Percentiles rank a stretch among this genome's conserved stretches.
These are phyloP conservation scores for Marsdenia floribunda DNA, from an alignment of 257 asterid species.

Conservation along the genomic window DNA sequence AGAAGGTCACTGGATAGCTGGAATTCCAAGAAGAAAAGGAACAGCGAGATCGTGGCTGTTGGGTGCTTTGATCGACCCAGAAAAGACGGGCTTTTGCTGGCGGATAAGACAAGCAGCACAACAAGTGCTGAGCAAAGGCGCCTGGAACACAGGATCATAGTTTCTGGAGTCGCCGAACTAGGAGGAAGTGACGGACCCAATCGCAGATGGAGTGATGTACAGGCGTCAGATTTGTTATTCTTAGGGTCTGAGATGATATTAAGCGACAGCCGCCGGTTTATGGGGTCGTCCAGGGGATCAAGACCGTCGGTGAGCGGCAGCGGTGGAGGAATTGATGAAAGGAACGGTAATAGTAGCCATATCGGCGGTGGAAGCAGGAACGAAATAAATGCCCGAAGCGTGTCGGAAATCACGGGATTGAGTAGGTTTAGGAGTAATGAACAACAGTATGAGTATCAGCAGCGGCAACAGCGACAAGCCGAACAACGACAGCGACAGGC, in stretches of 20 bases:
- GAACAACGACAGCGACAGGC: conserved; percentile 21
- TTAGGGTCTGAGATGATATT: conserved; percentile 37
- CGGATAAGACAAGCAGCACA: background rate
- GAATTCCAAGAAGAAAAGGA: conserved; percentile 20
- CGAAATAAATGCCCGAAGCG: conserved; percentile 61
- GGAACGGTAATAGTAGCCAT: background rate
- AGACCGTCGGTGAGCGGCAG: conserved; percentile 14
- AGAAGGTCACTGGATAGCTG: conserved; percentile 69
- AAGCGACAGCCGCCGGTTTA: conserved; percentile 26
- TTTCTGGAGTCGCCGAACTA: conserved; percentile 29
- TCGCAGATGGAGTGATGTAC: conserved; percentile 74
- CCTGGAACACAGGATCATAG: conserved; percentile 69
- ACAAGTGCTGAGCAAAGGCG: conserved; percentile 36
- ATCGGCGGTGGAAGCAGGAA: conserved; percentile 27
- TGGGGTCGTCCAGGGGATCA: conserved; percentile 14
- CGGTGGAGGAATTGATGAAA: background rate
- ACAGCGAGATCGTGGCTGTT: conserved; percentile 13
- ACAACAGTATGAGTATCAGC: conserved; percentile 27
- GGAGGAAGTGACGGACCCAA: conserved; percentile 9
- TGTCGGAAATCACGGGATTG: conserved; percentile 82
- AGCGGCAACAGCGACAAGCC: conserved; percentile 25
- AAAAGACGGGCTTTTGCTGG: conserved; percentile 45
- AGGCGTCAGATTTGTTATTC: conserved; percentile 48
- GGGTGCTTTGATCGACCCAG: conserved; percentile 27
- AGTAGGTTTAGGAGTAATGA: conserved; percentile 64